Base-by-base conservation (phyloP, 2,329 filamentous ascomycete species). In the Aureobasidium sp. region DNA sequence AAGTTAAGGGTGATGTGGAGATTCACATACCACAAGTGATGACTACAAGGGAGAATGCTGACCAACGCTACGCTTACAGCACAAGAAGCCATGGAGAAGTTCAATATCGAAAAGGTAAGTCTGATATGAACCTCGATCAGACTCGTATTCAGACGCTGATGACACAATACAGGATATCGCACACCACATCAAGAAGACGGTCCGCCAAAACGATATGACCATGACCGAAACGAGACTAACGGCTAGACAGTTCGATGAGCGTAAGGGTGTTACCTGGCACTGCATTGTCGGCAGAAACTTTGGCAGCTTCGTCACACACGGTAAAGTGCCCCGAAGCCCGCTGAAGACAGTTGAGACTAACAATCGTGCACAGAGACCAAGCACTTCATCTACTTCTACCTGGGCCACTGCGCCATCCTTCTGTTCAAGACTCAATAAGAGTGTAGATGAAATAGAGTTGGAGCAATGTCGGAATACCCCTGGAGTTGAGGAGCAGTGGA, bases 361-460 rank as follows among this genome's bases (percentile, higher is more conserved):
- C 12, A 37, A 72, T 53, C 6, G 5, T 34, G 3, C 9, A 46
- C 79, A 97, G 94, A 97, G 78, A 97, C 94, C 32, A 97, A 97
- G 81, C 94, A 99, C 78, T 99, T 99, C 81, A 97, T 99, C 76
- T 99, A 99, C 81, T 99, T 99, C 81, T 99, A 99, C 81, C 88
- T 99, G 64, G 94, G 94, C 61, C 94, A 97, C 82, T 97, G 92
- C 77, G 94, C 94, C 64, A 97, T 99, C 74, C 84, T 99, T 62
- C 87, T 99, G 59, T 99, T 97, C 86, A 99, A 99, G 84, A 99
- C 94, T 44, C 93, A 97, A 85, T 97, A 86, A 73, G 37, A 29
- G 48, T 36, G 17, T 17, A 20, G 44, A 37, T 17, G 29, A 9
- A n/a, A 29, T 12, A 46, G 27, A 57, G 27, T 15, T 44, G 15